These are phyloP conservation scores for Ustilago trichophora DNA, from an alignment of 1,284 basidiomycete genomes.

Conservation along the genomic window DNA sequence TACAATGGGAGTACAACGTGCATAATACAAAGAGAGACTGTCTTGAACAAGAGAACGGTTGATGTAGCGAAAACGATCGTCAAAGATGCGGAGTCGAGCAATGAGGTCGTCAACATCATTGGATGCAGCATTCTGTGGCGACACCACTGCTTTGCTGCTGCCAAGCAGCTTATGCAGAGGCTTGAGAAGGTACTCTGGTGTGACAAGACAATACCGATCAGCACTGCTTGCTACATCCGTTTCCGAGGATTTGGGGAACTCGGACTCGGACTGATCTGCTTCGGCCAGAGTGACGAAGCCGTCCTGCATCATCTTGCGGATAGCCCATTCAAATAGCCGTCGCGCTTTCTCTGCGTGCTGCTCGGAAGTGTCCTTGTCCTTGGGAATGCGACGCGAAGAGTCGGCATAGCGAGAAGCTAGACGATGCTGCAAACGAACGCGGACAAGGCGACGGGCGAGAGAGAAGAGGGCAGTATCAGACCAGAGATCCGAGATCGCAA, in stretches of 20 bases:
- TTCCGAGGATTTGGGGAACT: too few species aligned
- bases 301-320: constrained; percentile 47
- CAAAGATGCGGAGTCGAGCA: constrained; percentile 26
- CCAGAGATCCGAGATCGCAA: constrained; percentile 11
- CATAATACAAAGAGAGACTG: constrained; percentile 18
- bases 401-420: constrained; percentile 4
- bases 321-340: constrained; percentile 37
- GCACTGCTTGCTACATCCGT: too few species aligned
- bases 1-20: constrained; percentile 16
- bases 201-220: constrained; percentile 26
- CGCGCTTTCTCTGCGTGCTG: constrained; percentile 18
- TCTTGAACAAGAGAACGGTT: constrained; percentile 26
- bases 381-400: neutral
- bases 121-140: neutral
- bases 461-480: constrained; percentile 2
- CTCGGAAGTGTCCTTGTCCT: constrained; percentile 8
- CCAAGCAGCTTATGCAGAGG: constrained; percentile 16
- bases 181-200: constrained; percentile 24
- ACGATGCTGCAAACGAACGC: constrained; percentile 26
- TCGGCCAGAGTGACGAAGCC: constrained; percentile 39
- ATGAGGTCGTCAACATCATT: constrained; percentile 13
- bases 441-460: constrained; percentile 28
- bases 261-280: neutral
- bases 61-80: constrained; percentile 39
- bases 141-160: neutral